phyloP scores from a whole-genome alignment of 495 filamentous ascomycete species.

The Tuber umbilicatum region DNA sequence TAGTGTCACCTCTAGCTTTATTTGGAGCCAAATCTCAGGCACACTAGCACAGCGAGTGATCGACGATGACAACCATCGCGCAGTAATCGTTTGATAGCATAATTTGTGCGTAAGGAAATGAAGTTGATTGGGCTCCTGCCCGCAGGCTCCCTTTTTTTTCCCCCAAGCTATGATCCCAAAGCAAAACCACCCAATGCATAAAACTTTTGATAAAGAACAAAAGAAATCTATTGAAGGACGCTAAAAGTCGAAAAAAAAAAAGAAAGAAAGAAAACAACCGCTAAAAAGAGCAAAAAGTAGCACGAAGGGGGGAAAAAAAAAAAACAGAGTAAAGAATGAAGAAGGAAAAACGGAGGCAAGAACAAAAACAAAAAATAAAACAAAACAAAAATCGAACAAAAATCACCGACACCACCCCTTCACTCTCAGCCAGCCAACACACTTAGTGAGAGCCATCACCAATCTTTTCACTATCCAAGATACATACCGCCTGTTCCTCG shows the following conservation, averaged over 20 bases:
- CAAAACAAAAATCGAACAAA: neutral
- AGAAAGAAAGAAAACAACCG: neutral
- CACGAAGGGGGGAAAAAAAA: neutral
- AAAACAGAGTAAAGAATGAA: neutral
- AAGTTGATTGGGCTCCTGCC: neutral
- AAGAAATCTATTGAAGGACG: neutral
- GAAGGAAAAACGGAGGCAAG: neutral
- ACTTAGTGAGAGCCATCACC: neutral
- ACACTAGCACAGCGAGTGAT: neutral
- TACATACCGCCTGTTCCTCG: neutral
- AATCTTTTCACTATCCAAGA: neutral
- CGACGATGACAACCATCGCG: neutral
- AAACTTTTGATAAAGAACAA: neutral
- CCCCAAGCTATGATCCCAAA: neutral
- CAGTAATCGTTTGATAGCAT: neutral
- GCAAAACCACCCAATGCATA: neutral
- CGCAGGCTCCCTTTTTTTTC: neutral
- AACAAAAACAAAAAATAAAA: neutral
- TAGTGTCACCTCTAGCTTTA: neutral
- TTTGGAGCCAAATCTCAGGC: neutral
- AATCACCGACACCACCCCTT: neutral
- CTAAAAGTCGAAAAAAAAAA: neutral
- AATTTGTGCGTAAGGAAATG: neutral
- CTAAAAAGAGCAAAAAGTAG: neutral
- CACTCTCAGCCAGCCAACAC: neutral